Percentiles rank a stretch among this genome's conserved stretches.
Evolutionary conservation across 1,139 yeast genomes (phyloP).

Genomic region (Yamadazyma triangularis): DNA sequence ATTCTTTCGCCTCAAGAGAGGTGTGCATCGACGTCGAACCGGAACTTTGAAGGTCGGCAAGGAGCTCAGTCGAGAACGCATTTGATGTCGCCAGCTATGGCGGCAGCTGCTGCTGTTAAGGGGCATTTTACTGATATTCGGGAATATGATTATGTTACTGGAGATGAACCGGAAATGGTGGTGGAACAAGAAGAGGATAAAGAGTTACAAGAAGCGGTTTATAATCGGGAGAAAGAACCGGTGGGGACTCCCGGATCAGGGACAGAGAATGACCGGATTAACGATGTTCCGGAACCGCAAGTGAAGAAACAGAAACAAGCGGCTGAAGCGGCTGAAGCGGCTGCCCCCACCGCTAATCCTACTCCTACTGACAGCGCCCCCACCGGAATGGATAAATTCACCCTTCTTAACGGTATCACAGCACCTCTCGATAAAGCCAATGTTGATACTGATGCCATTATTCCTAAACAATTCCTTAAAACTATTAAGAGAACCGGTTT

Average conservation of each 20-base stretch:
- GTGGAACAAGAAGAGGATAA: slow-evolving; percentile 55
- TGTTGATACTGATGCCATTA: slow-evolving; percentile 96
- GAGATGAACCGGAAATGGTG: slow-evolving; percentile 58
- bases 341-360: slow-evolving; percentile 14
- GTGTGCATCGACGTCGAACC: slow-evolving; percentile 97
- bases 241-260: slow-evolving; percentile 23
- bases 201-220: slow-evolving; percentile 63
- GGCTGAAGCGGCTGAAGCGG: no score
- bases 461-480: slow-evolving; percentile 96
- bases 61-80: slow-evolving; percentile 97
- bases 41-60: slow-evolving; percentile 99
- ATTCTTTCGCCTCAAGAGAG: slow-evolving; percentile 91
- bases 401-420: slow-evolving; percentile 73
- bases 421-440: slow-evolving; percentile 94
- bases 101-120: slow-evolving; percentile 94
- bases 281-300: slow-evolving; percentile 55
- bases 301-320: slow-evolving; percentile 23
- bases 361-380: slow-evolving; percentile 17
- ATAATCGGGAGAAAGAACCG: slow-evolving; percentile 64
- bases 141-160: slow-evolving; percentile 59
- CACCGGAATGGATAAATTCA: slow-evolving; percentile 72
- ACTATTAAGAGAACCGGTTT: slow-evolving; percentile 97
- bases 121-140: slow-evolving; percentile 93
- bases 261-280: slow-evolving; percentile 42
- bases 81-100: slow-evolving; percentile 98